A percentile compares a stretch with the other conserved stretches of the same genome.
phyloP scores from a whole-genome alignment of 257 asterid genomes.

The Ophiorrhiza pumila region DNA sequence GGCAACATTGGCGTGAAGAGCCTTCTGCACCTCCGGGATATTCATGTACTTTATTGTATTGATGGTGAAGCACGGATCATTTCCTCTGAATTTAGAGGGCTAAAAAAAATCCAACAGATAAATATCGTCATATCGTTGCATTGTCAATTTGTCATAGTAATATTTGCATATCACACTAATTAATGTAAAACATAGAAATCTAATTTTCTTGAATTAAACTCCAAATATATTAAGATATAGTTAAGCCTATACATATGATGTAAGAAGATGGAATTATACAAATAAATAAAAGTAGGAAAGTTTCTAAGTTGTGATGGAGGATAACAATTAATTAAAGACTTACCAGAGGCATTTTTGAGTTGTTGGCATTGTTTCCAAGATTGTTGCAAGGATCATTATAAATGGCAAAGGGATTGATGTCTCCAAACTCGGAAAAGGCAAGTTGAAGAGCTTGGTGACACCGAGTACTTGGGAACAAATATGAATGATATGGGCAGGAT shows the following conservation, averaged over 20 bases:
- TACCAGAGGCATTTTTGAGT: conserved; percentile 43
- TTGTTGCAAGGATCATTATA: conserved; percentile 33
- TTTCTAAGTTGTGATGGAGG: no score
- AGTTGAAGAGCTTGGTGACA: conserved; percentile 37
- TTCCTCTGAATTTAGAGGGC: conserved; percentile 62
- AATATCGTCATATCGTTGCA: no score
- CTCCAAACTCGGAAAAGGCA: conserved; percentile 42
- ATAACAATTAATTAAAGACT: conserved; percentile 15
- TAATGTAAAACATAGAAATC: no score
- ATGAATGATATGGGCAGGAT: conserved; percentile 45
- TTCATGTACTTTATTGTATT: conserved; percentile 54
- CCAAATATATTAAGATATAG: no score
- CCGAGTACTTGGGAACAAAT: conserved; percentile 31
- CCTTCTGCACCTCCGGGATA: conserved; percentile 51
- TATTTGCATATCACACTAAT: no score
- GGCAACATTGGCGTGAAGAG: conserved; percentile 53
- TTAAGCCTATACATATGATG: no score
- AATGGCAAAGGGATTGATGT: conserved; percentile 50
- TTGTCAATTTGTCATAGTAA: no score
- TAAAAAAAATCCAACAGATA: conserved; percentile 15
- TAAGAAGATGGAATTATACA: no score
- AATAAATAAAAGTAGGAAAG: no score
- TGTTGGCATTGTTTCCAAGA: conserved; percentile 29
- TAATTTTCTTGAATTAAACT: no score
- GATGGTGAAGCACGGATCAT: conserved; percentile 50